Conservation (phyloP, 805 yeast species). For the Candida ascalaphidarum region DNA sequence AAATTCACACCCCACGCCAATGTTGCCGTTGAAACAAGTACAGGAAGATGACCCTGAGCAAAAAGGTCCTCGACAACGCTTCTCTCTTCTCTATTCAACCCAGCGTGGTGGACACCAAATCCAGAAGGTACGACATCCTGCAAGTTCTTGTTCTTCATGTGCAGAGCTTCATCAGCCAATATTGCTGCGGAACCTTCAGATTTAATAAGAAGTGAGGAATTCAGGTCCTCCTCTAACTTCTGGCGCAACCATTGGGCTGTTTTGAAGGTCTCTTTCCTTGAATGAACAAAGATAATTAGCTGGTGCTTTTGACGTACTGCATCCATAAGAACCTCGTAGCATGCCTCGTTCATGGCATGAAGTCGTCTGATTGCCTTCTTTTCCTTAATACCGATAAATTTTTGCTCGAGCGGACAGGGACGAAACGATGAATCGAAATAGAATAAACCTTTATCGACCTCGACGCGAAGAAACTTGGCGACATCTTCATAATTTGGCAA, state of each 20-base stretch:
- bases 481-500: slow-evolving; percentile 86
- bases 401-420: slow-evolving; percentile 90
- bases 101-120: slow-evolving; percentile 90
- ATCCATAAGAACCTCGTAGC: slow-evolving; percentile 67
- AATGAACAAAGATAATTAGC: slow-evolving; percentile 85
- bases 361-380: slow-evolving; percentile 68
- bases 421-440: slow-evolving; percentile 77
- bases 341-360: slow-evolving; percentile 83
- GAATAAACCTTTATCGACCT: slow-evolving; percentile 49
- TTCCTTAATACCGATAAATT: slow-evolving; percentile 82
- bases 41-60: slow-evolving; percentile 80
- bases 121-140: slow-evolving; percentile 60
- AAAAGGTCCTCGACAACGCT: slow-evolving; percentile 75
- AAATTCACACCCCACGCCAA: slow-evolving; percentile 96
- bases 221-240: slow-evolving; percentile 48
- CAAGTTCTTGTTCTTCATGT: slow-evolving; percentile 43
- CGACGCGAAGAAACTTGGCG: slow-evolving; percentile 69
- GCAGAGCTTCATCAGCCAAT: slow-evolving; percentile 53
- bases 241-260: slow-evolving; percentile 72
- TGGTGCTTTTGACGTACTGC: slow-evolving; percentile 58
- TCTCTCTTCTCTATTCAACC: slow-evolving; percentile 65
- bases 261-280: slow-evolving; percentile 82
- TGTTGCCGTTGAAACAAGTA: slow-evolving; percentile 85
- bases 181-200: slow-evolving; percentile 57
- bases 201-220: slow-evolving; percentile 34